A percentile compares a stretch with the other conserved stretches of the same genome.
phyloP scores from a whole-genome alignment of 495 filamentous ascomycete species.

The Penicillium cataractarum region DNA sequence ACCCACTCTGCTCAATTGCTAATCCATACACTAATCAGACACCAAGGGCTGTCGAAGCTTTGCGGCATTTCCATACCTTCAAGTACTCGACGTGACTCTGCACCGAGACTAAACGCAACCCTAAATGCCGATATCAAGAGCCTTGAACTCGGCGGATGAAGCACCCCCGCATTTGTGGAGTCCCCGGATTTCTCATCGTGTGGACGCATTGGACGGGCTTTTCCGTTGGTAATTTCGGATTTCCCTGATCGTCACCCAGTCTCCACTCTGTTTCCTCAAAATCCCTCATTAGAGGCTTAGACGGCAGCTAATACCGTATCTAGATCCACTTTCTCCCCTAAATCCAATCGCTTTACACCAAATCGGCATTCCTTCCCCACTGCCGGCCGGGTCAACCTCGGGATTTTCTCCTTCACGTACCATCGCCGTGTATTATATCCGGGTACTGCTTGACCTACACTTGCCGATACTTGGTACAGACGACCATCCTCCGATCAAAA shows the following conservation, averaged over 20 bases:
- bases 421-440: conserved; percentile 1
- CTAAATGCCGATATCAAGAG: conserved; percentile 16
- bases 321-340: neutral
- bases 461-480: conserved; percentile 17
- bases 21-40: neutral
- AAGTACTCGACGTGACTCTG: neutral
- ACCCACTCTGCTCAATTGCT: neutral
- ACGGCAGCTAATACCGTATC: neutral
- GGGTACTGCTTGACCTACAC: conserved; percentile 12
- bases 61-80: neutral
- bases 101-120: neutral
- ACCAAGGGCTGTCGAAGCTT: neutral
- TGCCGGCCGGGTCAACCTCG: conserved; percentile 18
- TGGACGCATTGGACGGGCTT: neutral
- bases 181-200: conserved; percentile 14
- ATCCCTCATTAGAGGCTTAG: neutral
- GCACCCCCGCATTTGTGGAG: conserved; percentile 25
- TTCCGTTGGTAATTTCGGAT: neutral
- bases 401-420: conserved; percentile 5
- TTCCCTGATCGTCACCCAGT: conserved; percentile 6
- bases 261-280: conserved; percentile 1
- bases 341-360: neutral
- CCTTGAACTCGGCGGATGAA: neutral
- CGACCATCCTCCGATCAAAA: neutral
- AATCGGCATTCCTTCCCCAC: neutral